Percentiles rank a stretch among this genome's conserved stretches.
Conservation (phyloP, 2,329 filamentous ascomycete genomes). For the Penicillium sp. region DNA sequence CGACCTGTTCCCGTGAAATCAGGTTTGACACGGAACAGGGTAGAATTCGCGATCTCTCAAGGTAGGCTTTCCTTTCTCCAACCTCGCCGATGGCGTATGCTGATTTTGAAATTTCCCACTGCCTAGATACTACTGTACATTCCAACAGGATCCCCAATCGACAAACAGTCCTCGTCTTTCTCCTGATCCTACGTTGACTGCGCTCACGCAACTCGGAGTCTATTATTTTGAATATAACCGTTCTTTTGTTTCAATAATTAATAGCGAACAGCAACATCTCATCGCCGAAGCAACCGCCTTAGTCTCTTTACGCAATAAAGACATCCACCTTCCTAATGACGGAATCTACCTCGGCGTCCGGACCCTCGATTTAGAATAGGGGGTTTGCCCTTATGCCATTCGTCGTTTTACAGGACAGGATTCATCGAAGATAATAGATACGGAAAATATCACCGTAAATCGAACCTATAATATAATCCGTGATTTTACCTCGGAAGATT, state of each 20-base stretch:
- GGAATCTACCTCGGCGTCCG: constrained; percentile 37
- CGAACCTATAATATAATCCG: constrained; percentile 40
- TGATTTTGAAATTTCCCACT: not conserved
- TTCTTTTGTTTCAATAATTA: constrained; percentile 58
- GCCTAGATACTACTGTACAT: constrained; percentile 2
- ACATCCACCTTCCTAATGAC: constrained; percentile 32
- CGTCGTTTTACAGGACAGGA: constrained; percentile 28
- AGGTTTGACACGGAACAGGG: not conserved
- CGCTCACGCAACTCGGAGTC: constrained; percentile 56
- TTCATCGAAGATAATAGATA: constrained; percentile 20
- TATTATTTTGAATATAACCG: constrained; percentile 50
- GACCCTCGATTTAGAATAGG: constrained; percentile 28
- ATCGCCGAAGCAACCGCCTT: constrained; percentile 57
- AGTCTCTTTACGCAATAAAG: constrained; percentile 41
- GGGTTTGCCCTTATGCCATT: constrained; percentile 28
- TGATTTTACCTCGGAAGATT: constrained; percentile 42
- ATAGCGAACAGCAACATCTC: constrained; percentile 53
- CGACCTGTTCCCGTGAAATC: not conserved
- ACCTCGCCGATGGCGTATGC: not conserved
- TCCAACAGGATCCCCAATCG: not conserved
- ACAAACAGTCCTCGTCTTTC: constrained; percentile 1
- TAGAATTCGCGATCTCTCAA: constrained; percentile 1
- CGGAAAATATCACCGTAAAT: constrained; percentile 30
- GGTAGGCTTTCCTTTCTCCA: not conserved
- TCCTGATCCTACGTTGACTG: constrained; percentile 44